Evolutionary conservation across 345 rosid species (phyloP), one percentile per base, ranked within the genome.

Genomic region (Eucalyptus pumila): DNA sequence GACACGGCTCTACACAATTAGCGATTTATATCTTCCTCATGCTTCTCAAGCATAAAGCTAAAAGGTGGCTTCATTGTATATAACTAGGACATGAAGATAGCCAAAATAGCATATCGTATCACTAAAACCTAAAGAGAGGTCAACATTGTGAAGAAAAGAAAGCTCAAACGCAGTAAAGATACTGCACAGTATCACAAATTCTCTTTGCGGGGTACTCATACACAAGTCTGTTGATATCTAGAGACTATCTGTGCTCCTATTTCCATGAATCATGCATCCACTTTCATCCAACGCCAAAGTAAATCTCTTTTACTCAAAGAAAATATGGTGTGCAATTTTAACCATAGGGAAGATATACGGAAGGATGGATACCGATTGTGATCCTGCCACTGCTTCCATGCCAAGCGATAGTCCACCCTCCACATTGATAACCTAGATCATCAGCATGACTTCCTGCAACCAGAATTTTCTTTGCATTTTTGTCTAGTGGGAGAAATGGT

Each of bases 351-450:
- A 62, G 88, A 62, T 37, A 40, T 45, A 23, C 3, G 37, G 14
- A 51, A 51, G 48, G 9, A 85, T 49, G 27, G 92, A 52, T 94
- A 97, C 99, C 99, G 30, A 94, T 92, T n/a, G 97, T 97, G 91
- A 97, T 95, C 88, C 94, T 93, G 91, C 99, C 99, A 12, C 96
- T 94, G 87, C 60, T 13, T 89, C 99, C 99, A 11, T 87, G 89
- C 97, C 96, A 93, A 81, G 92, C 86, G 88, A 81, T 89, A 34
- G 99, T 96, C 99, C 99, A 96, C 34, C 99, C 99, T 88, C 99
- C 99, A 45, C 98, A 96, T 87, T 96, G 99, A 91, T 91, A 96
- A 40, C 99, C 98, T 62, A 97, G 96, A 94, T 97, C 93, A 89
- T 96, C 96, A 60, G 98, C 97, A 88, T 97, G 99, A 17, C 95